These are phyloP conservation scores for Pythium phragmiticola DNA, from an alignment of 352 stramenopile genomes.

Conservation along the genomic window DNA sequence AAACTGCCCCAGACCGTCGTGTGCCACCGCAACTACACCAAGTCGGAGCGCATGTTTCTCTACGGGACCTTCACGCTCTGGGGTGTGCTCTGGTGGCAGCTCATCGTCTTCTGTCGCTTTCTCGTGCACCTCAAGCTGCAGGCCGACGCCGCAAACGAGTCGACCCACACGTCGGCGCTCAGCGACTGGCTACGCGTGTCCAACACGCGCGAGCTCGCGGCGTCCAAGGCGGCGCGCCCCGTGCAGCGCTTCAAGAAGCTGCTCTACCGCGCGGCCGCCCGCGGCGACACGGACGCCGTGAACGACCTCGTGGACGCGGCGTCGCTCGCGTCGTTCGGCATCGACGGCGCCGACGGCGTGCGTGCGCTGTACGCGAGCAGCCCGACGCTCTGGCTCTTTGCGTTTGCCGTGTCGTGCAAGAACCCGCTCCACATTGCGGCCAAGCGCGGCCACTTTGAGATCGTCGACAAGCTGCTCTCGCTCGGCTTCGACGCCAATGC, in stretches of 20 bases:
- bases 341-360: constrained; percentile 32
- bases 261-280: constrained; percentile 57
- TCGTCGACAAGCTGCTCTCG: constrained; percentile 58
- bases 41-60: constrained; percentile 48
- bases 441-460: constrained; percentile 45
- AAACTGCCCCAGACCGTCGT: constrained; percentile 46
- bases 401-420: constrained; percentile 66
- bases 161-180: constrained; percentile 59
- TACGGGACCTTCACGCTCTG: constrained; percentile 58
- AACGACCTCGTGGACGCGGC: constrained; percentile 41
- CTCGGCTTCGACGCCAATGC: constrained; percentile 63
- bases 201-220: constrained; percentile 4
- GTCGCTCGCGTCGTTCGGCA: constrained; percentile 24
- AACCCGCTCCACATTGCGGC: constrained; percentile 78
- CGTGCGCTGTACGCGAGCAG: constrained; percentile 43
- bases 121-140: constrained; percentile 76
- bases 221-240: background rate
- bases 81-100: constrained; percentile 58
- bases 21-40: constrained; percentile 35
- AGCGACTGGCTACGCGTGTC: constrained; percentile 37
- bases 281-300: constrained; percentile 43
- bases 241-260: constrained; percentile 51
- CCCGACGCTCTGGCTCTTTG: constrained; percentile 59
- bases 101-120: constrained; percentile 72
- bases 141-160: constrained; percentile 59